These are phyloP conservation scores for Erucastrum elatum DNA, from an alignment of 345 rosid genomes.

Conservation along the genomic window DNA sequence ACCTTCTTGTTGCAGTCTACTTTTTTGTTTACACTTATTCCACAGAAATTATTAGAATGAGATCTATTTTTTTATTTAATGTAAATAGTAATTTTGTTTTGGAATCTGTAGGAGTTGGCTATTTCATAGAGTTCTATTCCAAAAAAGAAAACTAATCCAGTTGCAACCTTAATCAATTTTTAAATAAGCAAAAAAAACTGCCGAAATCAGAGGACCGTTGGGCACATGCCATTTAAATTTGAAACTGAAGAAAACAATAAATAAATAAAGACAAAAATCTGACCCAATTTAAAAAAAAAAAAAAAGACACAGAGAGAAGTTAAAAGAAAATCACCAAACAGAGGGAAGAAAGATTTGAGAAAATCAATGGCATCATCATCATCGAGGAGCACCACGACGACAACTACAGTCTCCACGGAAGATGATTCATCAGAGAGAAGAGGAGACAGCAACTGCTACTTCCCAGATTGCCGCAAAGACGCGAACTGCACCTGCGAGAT, in stretches of 20 bases:
- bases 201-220: constrained; percentile 37
- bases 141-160: not conserved
- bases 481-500: constrained; percentile 83
- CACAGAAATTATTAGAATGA: not conserved
- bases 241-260: not conserved
- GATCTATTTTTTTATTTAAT: too few species aligned
- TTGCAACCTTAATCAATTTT: not conserved
- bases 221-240: constrained; percentile 28
- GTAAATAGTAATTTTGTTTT: not conserved
- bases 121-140: not conserved
- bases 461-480: constrained; percentile 81
- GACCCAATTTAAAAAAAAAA: not conserved
- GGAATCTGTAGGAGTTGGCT: not conserved
- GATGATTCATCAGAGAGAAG: constrained; percentile 31
- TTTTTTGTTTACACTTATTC: not conserved
- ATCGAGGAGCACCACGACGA: constrained; percentile 47
- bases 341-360: constrained; percentile 27
- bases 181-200: constrained; percentile 8
- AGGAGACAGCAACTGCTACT: constrained; percentile 75
- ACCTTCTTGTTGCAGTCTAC: too few species aligned
- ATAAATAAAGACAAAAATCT: not conserved
- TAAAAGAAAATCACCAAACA: constrained; percentile 6
- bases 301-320: not conserved
- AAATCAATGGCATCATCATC: constrained; percentile 41
- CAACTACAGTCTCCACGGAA: constrained; percentile 35